Percentiles rank a stretch among this genome's conserved stretches.
phyloP scores from a whole-genome alignment of 139 green algal genomes.

The Helicosporidium sp. region DNA sequence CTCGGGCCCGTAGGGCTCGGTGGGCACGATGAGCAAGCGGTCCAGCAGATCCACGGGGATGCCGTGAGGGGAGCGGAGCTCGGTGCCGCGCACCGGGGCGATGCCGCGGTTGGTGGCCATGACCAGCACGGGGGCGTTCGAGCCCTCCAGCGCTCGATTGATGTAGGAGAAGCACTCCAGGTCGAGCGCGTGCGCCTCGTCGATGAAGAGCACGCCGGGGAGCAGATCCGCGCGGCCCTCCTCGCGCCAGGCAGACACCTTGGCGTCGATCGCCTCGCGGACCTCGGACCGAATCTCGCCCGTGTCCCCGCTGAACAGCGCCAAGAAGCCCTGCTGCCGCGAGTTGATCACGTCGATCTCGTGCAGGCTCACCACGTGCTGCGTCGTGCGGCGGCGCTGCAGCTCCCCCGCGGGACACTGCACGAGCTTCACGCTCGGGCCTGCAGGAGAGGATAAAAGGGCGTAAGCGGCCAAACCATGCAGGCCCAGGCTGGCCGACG shows the following conservation, averaged over 20 bases:
- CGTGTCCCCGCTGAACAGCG: constrained; percentile 92
- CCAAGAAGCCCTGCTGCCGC: constrained; percentile 84
- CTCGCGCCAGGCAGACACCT: constrained; percentile 82
- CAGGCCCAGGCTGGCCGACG: too few species aligned
- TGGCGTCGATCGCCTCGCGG: constrained; percentile 37
- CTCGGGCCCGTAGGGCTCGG: constrained; percentile 15
- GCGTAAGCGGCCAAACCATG: neutral
- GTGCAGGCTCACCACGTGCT: constrained; percentile 89
- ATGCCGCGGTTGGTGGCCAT: constrained; percentile 95
- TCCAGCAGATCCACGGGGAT: constrained; percentile 97
- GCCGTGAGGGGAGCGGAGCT: constrained; percentile 82
- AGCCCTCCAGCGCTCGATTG: constrained; percentile 88
- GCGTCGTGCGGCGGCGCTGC: constrained; percentile 91
- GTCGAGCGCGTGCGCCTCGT: constrained; percentile 99
- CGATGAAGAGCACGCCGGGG: constrained; percentile 94
- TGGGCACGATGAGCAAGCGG: constrained; percentile 93
- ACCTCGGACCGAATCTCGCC: constrained; percentile 93
- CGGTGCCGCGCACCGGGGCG: constrained; percentile 84
- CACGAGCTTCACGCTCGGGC: constrained; percentile 84
- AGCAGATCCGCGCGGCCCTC: constrained; percentile 98
- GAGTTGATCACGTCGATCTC: constrained; percentile 18
- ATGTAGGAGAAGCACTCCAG: constrained; percentile 99
- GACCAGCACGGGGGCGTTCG: constrained; percentile 95
- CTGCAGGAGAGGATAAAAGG: constrained; percentile 15
- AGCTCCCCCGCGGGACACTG: constrained; percentile 94